These are phyloP conservation scores for Paecilomyces niveus DNA, from an alignment of 2,329 filamentous ascomycete genomes.

Conservation along the genomic window DNA sequence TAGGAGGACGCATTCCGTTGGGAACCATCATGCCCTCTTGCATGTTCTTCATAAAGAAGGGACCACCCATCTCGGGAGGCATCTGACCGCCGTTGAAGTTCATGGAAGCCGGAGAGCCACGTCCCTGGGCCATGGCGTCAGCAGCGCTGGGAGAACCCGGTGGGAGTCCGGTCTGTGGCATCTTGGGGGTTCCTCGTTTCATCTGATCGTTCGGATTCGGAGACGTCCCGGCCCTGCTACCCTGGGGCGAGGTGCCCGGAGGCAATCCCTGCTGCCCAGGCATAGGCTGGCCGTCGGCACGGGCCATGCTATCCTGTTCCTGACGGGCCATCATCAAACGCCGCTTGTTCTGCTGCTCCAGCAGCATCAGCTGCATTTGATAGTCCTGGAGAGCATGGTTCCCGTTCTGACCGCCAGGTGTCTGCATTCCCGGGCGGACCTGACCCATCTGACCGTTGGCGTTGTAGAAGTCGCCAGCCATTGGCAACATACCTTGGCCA, in stretches of 20 bases:
- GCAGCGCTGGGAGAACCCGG: slow-evolving; percentile 49
- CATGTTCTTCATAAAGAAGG: slow-evolving; percentile 41
- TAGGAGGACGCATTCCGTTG: slow-evolving; percentile 51
- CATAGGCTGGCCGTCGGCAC: slow-evolving; percentile 43
- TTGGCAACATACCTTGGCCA: slow-evolving; percentile 38
- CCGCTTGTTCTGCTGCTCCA: slow-evolving; percentile 64
- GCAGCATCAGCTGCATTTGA: slow-evolving; percentile 63
- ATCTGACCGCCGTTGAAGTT: slow-evolving; percentile 47
- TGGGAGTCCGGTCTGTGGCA: slow-evolving; percentile 50
- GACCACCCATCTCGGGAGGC: slow-evolving; percentile 38
- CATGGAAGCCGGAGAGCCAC: slow-evolving; percentile 55
- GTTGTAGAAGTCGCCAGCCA: slow-evolving; percentile 51
- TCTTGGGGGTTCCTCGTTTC: slow-evolving; percentile 56
- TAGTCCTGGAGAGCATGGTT: slow-evolving; percentile 64
- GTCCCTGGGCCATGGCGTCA: slow-evolving; percentile 48
- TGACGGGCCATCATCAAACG: slow-evolving; percentile 59
- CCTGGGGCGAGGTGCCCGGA: slow-evolving; percentile 51
- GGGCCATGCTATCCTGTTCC: slow-evolving; percentile 57
- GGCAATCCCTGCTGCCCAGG: slow-evolving; percentile 41
- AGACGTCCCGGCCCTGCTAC: slow-evolving; percentile 51
- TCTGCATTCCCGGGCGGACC: slow-evolving; percentile 31
- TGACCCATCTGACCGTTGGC: slow-evolving; percentile 48
- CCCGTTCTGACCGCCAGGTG: slow-evolving; percentile 34
- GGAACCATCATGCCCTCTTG: slow-evolving; percentile 34
- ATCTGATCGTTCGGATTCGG: slow-evolving; percentile 57